These are phyloP conservation scores for Combretum micranthum DNA, from an alignment of 345 rosid genomes.

Conservation along the genomic window DNA sequence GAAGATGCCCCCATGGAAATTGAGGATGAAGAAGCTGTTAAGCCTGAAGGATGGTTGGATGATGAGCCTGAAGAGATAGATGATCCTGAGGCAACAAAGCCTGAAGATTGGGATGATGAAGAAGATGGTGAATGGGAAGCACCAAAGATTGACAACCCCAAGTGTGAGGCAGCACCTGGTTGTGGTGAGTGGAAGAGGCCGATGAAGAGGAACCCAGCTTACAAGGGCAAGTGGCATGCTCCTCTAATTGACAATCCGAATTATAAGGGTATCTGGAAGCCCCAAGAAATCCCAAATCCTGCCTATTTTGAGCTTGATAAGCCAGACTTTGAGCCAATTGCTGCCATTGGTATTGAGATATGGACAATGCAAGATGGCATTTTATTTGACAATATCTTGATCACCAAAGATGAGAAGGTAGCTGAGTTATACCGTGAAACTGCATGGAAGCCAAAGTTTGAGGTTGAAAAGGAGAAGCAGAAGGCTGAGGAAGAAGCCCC, in stretches of 20 bases:
- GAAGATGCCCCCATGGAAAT: slow-evolving; percentile 48
- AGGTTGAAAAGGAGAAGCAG: slow-evolving; percentile 38
- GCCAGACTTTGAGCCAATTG: slow-evolving; percentile 47
- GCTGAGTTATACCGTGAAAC: slow-evolving; percentile 27
- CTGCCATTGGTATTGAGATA: slow-evolving; percentile 58
- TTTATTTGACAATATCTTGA: slow-evolving; percentile 43
- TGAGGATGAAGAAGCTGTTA: slow-evolving; percentile 40
- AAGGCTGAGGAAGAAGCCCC: slow-evolving; percentile 35
- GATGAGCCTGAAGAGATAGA: slow-evolving; percentile 52
- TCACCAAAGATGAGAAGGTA: slow-evolving; percentile 34
- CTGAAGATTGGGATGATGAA: slow-evolving; percentile 61
- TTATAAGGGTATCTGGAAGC: slow-evolving; percentile 54
- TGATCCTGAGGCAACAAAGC: slow-evolving; percentile 53
- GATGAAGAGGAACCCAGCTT: slow-evolving; percentile 42
- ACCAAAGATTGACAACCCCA: slow-evolving; percentile 42
- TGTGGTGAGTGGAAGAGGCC: slow-evolving; percentile 63
- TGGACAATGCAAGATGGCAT: slow-evolving; percentile 70
- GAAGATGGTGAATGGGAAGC: slow-evolving; percentile 66
- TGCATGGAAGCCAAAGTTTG: slow-evolving; percentile 47
- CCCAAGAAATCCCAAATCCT: slow-evolving; percentile 43
- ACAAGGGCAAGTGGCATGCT: slow-evolving; percentile 51
- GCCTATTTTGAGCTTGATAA: slow-evolving; percentile 36
- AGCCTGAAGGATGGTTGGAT: slow-evolving; percentile 62
- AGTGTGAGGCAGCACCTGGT: slow-evolving; percentile 41
- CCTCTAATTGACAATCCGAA: slow-evolving; percentile 51